Evolutionary conservation across 495 filamentous ascomycete species (phyloP), one percentile per base, ranked within the genome.

Genomic region (Penicillium waksmanii): DNA sequence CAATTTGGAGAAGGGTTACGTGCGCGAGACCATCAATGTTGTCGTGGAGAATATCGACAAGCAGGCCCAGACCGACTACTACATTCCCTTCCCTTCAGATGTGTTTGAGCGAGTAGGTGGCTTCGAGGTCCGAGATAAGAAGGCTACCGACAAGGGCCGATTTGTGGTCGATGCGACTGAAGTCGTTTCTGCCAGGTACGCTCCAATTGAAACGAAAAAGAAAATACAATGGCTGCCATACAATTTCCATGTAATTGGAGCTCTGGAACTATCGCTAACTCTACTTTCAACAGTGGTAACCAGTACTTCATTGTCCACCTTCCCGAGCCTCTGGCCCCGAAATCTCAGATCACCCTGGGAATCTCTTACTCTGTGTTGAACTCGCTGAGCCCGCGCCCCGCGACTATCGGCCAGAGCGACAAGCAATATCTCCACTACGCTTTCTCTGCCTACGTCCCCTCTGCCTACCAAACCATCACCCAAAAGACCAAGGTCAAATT

Each of bases 401-500:
- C 91, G 25, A 73, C 80, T 38, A 95, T 98, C 68, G 77, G 77
- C 6, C 95, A 98, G 73, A 77, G 78, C 42, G 92, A 96, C 54
- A 83, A 86, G 64, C 95, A 98, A 76, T 96, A 86, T 77, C 82
- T 98, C n/a, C 75, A 81, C 42, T 91, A 93, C 78, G 80, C 83
- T 13, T 92, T 95, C 82, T 91, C 87, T 48, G 90, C 91, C 59
- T 96, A 95, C 71, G 81, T 77, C 34, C 87, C 84, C 35, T 92
- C 92, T 12, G 89, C 87, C 50, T 98, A 98, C 75, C 70, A 81
- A 6, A 96, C 93, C 19, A 72, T 81, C 63, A 96, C 96, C 73
- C 95, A 98, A 70, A 97, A 97, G 84, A 97, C 95, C 40, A 96
- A 97, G 77, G 76, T 98, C 71, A 97, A 96, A 78, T 86, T 97